Base-by-base conservation (phyloP, 2,329 filamentous ascomycete genomes). In the Mycosphaerella arachidis region DNA sequence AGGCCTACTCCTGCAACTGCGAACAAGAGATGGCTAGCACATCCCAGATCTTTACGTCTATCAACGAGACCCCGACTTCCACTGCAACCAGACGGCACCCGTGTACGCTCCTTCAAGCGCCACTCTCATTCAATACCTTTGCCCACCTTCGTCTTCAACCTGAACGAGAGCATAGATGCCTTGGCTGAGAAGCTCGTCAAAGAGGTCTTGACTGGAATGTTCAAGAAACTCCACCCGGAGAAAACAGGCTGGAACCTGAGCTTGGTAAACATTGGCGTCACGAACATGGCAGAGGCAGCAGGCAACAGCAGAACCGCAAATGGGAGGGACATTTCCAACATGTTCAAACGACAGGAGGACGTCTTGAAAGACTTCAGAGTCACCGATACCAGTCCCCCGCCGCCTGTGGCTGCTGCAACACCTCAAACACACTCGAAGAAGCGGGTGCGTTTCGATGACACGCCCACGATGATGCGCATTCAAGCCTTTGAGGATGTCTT, bases 261-360 rank as follows among this genome's bases (percentile, higher is more conserved):
- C 64, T 77, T 97, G 55, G 79, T 97, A 60, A 97, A 97, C 65
- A 78, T 97, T 24, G 92, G 91, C 50, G 92, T 90, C 7, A 89
- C 90, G 13, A 96, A 96, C 71, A 93, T 97, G 87, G 82, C 70
- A 6, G 76, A 79, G 62, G 73, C 75, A 4, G 78, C 76, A 27
- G 76, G 78, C 8, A 68, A 74, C 29, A 76, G 75, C 56, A 79
- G 73, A 65, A 75, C 73, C 24, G 77, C 76, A 0, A 73, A 70
- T 12, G 90, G 90, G 1, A 81, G 89, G 64, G 87, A 96, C 69
- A 96, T 97, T 66, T 82, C 83, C 0, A 83, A 80, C 69, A 95
- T 97, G 91, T 95, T 97, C 72, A 85, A 79, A 68, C 81, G 80
- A 57, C 91, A 95, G 71, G 86, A 90, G 53, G 81, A 85, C 48